Conservation (phyloP, 1,284 basidiomycete genomes). For the Cystobasidiaceae sp. region DNA sequence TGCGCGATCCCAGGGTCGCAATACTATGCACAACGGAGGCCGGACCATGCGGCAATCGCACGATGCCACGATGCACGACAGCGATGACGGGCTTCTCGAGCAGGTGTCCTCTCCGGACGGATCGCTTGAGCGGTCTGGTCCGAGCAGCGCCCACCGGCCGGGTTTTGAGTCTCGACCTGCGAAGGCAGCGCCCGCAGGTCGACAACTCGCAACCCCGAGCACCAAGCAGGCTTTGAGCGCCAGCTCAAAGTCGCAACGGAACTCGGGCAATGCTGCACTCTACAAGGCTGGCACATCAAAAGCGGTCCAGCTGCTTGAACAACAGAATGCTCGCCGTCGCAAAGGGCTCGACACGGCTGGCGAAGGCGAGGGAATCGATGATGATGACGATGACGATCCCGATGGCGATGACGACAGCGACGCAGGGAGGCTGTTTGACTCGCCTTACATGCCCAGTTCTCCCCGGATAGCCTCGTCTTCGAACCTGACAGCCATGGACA, state of each 20-base stretch:
- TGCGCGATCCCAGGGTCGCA: not conserved
- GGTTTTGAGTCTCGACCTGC: conserved; percentile 29
- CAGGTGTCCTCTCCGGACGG: conserved; percentile 13
- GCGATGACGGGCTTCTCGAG: conserved; percentile 7
- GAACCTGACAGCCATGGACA: conserved; percentile 3
- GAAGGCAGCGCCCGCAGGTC: conserved; percentile 30
- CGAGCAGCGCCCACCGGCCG: no score
- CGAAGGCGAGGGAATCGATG: not conserved
- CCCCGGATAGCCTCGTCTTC: conserved; percentile 4
- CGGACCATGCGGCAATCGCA: conserved; percentile 6
- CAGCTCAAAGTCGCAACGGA: not conserved
- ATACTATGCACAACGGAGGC: not conserved
- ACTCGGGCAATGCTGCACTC: conserved; percentile 14
- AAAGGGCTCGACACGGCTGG: not conserved
- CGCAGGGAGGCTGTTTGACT: conserved; percentile 8
- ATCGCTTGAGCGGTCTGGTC: not conserved
- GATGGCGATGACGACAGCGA: conserved; percentile 1
- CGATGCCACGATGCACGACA: not conserved
- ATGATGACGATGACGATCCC: not conserved
- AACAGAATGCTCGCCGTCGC: not conserved
- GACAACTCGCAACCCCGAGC: no score
- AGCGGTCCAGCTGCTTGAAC: not conserved
- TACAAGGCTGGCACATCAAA: not conserved
- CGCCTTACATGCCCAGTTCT: conserved; percentile 29
- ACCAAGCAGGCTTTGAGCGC: not conserved